Evolutionary conservation across 176 grass and related monocot species (phyloP), one percentile per base, ranked within the genome.

Genomic region (Musa schizocarpa): DNA sequence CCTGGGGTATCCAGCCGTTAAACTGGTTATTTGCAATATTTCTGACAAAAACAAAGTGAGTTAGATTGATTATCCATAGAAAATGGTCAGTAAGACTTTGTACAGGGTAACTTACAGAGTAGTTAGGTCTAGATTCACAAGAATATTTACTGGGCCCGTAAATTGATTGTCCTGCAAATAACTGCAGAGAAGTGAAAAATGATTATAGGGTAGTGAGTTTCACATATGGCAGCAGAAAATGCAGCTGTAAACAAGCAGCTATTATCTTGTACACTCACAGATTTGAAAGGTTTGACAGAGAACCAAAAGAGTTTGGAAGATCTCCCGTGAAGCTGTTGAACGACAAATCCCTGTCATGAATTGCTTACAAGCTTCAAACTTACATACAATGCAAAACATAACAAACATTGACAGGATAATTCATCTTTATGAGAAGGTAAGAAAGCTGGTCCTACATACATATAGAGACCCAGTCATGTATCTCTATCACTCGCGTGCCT

Each of bases 21-120:
- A 99, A 99, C 80, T 95, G 87, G 76, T 99, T 99, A 73, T 99
- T 88, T 27, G 86, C 91, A 77, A 99, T 99, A 72, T 99, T 99
- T 77, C 96, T 99, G 82, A 78, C 55, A 69, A 69, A 62, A 78
- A 78, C 25, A 51, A 71, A 64, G 13, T 56, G 13, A 22, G 11
- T 74, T 56, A 55, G 72, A 54, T 56, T 74, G 10, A 29, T n/a
- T 1, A 34, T 17, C 1, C 53, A 74, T 68, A 24, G 1, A 74
- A 50, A 74, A 24, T 16, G 51, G 20, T 21, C 13, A 9, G 27
- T 70, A 70, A 50, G 12, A 74, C 24, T 24, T 27, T 1, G 14
- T 14, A 54, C 50, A 16, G 53, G 13, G 0, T 86, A 51, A 75
- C 90, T 91, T 87, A 99, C 96, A 99, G 85, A 70, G 96, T 95